Percentiles rank a stretch among this genome's conserved stretches.
These are phyloP conservation scores for Eurotiales sp. DNA, from an alignment of 2,329 filamentous ascomycete species.

Conservation along the genomic window DNA sequence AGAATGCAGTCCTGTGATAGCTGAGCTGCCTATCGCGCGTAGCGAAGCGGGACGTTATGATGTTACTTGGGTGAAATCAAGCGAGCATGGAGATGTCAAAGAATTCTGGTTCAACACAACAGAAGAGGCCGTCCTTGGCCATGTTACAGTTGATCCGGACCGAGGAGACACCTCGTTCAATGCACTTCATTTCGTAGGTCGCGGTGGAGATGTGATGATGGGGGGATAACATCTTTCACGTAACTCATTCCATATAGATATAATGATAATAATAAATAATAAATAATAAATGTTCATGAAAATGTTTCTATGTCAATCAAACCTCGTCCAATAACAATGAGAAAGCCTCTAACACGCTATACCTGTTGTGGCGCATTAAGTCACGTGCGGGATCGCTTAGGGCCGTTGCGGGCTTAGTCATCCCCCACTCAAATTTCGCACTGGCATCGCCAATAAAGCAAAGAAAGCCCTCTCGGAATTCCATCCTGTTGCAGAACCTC, in stretches of 20 bases:
- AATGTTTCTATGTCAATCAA: background rate
- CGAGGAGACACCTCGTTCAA: conserved; percentile 24
- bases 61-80: conserved; percentile 26
- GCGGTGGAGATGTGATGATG: conserved; percentile 6
- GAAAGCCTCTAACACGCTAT: too few relatives aligned
- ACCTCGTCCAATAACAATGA: background rate
- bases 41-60: conserved; percentile 36
- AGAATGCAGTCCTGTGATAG: conserved; percentile 26
- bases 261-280: too few relatives aligned
- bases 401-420: conserved; percentile 28
- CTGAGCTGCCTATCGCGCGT: conserved; percentile 27
- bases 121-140: conserved; percentile 33
- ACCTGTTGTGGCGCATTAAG: background rate
- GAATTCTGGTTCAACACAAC: conserved; percentile 34
- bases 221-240: too few relatives aligned
- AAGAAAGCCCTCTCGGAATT: conserved; percentile 23
- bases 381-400: conserved; percentile 30
- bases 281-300: too few relatives aligned
- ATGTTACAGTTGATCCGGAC: conserved; percentile 24
- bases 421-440: conserved; percentile 38
- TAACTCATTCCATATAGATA: too few relatives aligned
- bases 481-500: conserved; percentile 30
- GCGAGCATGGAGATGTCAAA: conserved; percentile 19
- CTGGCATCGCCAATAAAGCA: too few relatives aligned
- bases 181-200: conserved; percentile 26